Evolutionary conservation across 2,329 filamentous ascomycete genomes (phyloP).

Genomic region (Alternaria incomplexa): DNA sequence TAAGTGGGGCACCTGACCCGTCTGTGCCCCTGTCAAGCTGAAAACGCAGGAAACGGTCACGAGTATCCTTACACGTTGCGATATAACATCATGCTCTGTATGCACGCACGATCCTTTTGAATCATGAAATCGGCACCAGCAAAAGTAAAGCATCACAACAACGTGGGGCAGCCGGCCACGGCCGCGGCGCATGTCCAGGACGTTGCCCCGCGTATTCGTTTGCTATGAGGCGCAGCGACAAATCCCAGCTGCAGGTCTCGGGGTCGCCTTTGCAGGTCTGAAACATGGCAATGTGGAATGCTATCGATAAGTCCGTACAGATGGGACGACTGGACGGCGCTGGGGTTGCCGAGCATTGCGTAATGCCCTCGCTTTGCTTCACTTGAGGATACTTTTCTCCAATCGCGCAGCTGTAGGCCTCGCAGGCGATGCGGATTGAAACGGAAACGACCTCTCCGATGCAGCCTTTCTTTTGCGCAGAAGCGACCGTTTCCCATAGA

Average conservation of each 20-base stretch:
- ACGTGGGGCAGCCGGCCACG: conserved; percentile 38
- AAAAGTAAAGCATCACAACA: conserved; percentile 11
- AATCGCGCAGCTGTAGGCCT: conserved; percentile 26
- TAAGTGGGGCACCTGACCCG: conserved; percentile 21
- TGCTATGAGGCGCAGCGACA: conserved; percentile 41
- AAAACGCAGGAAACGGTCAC: conserved; percentile 20
- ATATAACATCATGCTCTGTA: conserved; percentile 33
- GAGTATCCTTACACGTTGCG: conserved; percentile 13
- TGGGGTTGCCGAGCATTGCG: conserved; percentile 27
- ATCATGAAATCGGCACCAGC: conserved; percentile 3
- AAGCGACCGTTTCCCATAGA: conserved; percentile 22
- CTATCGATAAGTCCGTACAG: conserved; percentile 41
- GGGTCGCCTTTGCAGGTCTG: conserved; percentile 36
- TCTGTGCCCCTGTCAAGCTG: conserved; percentile 42
- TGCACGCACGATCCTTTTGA: conserved; percentile 30
- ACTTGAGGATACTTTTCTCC: conserved; percentile 30
- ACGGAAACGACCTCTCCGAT: conserved; percentile 23
- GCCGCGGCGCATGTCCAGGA: conserved; percentile 20
- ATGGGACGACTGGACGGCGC: conserved; percentile 34
- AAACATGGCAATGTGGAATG: conserved; percentile 40
- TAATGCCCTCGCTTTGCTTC: conserved; percentile 32
- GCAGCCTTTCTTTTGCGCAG: conserved; percentile 16
- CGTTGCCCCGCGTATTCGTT: conserved; percentile 30
- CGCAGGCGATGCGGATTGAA: conserved; percentile 33
- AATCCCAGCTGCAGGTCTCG: conserved; percentile 26